Evolutionary conservation across 225 moss, liverwort and hornwort genomes (phyloP).

Genomic region (Anthoceros angustus): DNA sequence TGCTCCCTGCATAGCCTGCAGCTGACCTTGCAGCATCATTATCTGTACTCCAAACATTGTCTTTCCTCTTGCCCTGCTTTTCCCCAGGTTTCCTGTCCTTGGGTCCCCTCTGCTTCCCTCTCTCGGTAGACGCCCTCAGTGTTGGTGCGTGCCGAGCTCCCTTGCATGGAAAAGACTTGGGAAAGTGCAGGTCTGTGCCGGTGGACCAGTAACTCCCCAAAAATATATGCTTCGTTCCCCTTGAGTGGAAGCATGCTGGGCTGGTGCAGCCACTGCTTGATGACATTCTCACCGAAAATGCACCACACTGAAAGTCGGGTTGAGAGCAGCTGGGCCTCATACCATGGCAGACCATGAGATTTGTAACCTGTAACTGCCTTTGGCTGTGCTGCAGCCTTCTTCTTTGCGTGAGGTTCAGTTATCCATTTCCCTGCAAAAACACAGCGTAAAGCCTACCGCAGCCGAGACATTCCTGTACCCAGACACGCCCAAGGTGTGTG

Average conservation of each 20-base stretch:
- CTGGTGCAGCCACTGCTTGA: not conserved
- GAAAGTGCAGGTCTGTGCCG: not conserved
- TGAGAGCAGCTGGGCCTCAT: not conserved
- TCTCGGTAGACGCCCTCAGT: conserved; percentile 17
- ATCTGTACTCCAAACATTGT: conserved; percentile 46
- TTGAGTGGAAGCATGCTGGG: not conserved
- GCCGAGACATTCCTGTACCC: too few relatives aligned
- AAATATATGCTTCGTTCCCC: not conserved
- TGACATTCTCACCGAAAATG: not conserved
- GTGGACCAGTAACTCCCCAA: not conserved
- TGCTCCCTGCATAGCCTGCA: conserved; percentile 7
- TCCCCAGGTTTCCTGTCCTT: conserved; percentile 29
- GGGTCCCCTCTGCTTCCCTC: conserved; percentile 24
- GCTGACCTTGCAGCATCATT: conserved; percentile 30
- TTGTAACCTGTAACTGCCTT: too few relatives aligned
- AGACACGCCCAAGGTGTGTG: too few relatives aligned
- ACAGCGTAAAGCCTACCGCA: too few relatives aligned
- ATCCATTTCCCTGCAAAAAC: too few relatives aligned
- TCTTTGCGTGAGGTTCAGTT: too few relatives aligned
- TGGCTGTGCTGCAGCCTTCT: too few relatives aligned
- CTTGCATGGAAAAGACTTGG: not conserved
- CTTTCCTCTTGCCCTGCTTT: conserved; percentile 7
- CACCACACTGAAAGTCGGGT: not conserved
- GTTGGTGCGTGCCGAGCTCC: not conserved
- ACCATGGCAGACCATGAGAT: too few relatives aligned